Evolutionary conservation across 371 early-diverging fungal genomes (phyloP).

Genomic region (Mucor sp.): DNA sequence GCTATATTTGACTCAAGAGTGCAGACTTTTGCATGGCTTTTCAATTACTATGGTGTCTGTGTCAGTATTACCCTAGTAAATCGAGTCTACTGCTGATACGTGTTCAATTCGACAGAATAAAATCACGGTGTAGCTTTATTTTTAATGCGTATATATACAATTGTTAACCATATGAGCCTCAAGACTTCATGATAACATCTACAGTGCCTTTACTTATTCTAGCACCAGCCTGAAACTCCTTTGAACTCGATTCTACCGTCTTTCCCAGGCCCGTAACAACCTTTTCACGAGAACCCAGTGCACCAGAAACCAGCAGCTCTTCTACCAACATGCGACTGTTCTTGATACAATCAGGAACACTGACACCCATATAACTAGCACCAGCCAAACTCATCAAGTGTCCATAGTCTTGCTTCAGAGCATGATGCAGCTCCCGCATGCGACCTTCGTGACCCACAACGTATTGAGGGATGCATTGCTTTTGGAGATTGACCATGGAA

Average conservation of each 20-base stretch:
- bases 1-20: too few relatives aligned
- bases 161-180: neutral
- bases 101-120: too few relatives aligned
- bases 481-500: slow-evolving; percentile 58
- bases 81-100: too few relatives aligned
- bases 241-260: slow-evolving; percentile 14
- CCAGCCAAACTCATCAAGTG: slow-evolving; percentile 75
- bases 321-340: slow-evolving; percentile 71
- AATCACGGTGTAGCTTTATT: neutral
- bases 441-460: slow-evolving; percentile 77
- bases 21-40: too few relatives aligned
- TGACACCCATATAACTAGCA: slow-evolving; percentile 83
- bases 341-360: slow-evolving; percentile 86
- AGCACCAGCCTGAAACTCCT: slow-evolving; percentile 33
- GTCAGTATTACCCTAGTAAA: too few relatives aligned
- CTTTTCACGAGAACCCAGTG: slow-evolving; percentile 39
- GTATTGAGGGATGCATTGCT: slow-evolving; percentile 92
- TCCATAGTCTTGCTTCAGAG: slow-evolving; percentile 40
- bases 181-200: slow-evolving; percentile 41
- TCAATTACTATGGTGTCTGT: too few relatives aligned
- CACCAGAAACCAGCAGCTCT: slow-evolving; percentile 44
- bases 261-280: slow-evolving; percentile 55
- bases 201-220: slow-evolving; percentile 42
- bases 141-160: neutral
- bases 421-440: slow-evolving; percentile 63